Base-by-base conservation (phyloP, 139 green algal species). In the Chlorella sp. region DNA sequence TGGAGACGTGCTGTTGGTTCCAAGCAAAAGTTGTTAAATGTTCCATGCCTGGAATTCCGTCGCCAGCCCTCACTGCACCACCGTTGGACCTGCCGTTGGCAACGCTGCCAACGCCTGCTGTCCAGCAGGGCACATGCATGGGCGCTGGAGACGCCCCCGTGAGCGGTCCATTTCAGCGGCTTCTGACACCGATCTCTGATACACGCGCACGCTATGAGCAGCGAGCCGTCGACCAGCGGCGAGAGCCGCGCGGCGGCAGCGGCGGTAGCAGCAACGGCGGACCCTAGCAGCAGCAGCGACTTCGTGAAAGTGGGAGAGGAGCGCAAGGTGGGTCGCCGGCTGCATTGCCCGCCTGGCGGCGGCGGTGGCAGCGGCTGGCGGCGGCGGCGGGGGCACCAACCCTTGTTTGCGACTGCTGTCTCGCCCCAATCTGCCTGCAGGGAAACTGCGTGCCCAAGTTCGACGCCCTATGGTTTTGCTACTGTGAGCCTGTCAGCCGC, bases 391-490 rank as follows among this genome's bases (percentile, higher is more conserved):
- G 42, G n/a, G 42, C 42, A 85, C 21, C 30, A 36, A 77, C 69
- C 28, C 69, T 15, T 28, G 1, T n/a, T 42, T 1, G 24, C 73
- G 11, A 15, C n/a, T 3, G 5, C 73, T 42, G 5, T 0, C 32
- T 42, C n/a, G 5, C 73, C 73, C 73, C 37, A 19, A 19, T 79
- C 28, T 3, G 21, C 75, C 34, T 81, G 75, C 75, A 81, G 75
- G 75, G 30, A 14, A 81, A 81, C 75, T 95, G 93, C 83, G 80
- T 90, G 11, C 69, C 40, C 39, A 86, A 91, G 3, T 95, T 96
- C 53, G 94, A 96, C 64, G 89, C 91, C 22, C 79, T 96, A 2
- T 96, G 93, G 91, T 94, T 95, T 64, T 96, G 94, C 89, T 96
- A 96, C 66, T 96, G 93, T 96, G 68, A 92, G 93, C 86, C 4